Base-by-base conservation (phyloP, 1,284 basidiomycete genomes). In the Cryptococcus sp. region DNA sequence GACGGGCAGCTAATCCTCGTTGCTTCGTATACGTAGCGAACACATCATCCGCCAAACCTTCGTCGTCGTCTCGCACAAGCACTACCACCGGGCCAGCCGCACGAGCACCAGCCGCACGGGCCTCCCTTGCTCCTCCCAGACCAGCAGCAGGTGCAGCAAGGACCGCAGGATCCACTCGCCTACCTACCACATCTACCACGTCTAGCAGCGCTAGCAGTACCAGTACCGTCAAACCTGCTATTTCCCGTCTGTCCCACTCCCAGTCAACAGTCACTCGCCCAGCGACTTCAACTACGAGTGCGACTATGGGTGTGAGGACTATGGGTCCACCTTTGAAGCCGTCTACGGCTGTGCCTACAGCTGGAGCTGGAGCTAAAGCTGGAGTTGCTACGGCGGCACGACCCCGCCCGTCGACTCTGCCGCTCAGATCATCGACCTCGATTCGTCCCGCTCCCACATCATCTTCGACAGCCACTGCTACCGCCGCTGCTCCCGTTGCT, bases 281-380 rank as follows among this genome's bases (percentile, higher is more conserved):
- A 1, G 49, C 23, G 10, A 27, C 47, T 19, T 5, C 31, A 17
- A 45, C 10, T n/a, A 41, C 49, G 5, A 35, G 38, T 16, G 51
- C 57, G 39, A 19, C 57, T 15, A 42, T 51, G 6, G 47, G 47
- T 54, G 35, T 41, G 17, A 47, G 31, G 13, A 35, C 31, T 10
- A 35, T 35, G 31, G 31, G 31, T 35, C 31, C 31, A 25, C 25
- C 25, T 25, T 25, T 6, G 25, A 25, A 25, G 31, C 31, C 31
- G 13, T 35, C 31, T 13, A 35, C 31, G 8, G 13, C 7, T 8
- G 8, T 35, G 31, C 31, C 31, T 8, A 10, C 31, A 35, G 31
- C 31, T 35, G 31, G 25, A 42, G 41, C 41, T 5, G 16, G 41
- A 19, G 41, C 42, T n/a, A 6, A 2, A 22, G 42, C 42, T 45